These are phyloP conservation scores for Odontarrhena argentea DNA, from an alignment of 345 rosid species.

Conservation along the genomic window DNA sequence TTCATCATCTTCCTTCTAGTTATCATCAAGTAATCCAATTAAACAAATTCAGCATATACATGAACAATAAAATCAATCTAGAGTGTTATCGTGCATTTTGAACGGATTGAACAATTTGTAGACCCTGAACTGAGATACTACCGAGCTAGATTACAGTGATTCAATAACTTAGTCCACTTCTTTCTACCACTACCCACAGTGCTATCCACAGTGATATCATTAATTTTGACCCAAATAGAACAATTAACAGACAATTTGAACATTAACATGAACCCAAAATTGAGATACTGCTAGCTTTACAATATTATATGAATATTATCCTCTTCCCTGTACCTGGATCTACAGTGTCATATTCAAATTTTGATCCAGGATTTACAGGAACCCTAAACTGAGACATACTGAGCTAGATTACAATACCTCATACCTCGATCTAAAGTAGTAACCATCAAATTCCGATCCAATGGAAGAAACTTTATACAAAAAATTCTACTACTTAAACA, in stretches of 20 bases:
- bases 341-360: not conserved
- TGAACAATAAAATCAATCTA: too few species aligned
- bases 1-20: too few species aligned
- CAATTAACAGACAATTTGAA: not conserved
- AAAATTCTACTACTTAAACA: not conserved
- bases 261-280: not conserved
- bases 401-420: too few species aligned
- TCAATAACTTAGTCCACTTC: not conserved
- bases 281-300: not conserved
- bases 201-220: not conserved
- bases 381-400: too few species aligned
- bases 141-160: not conserved
- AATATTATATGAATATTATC: not conserved
- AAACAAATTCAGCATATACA: too few species aligned
- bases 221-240: not conserved
- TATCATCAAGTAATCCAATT: too few species aligned
- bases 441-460: not conserved
- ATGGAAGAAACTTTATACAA: not conserved
- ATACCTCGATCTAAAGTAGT: too few species aligned
- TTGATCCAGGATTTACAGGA: not conserved
- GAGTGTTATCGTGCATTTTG: too few species aligned
- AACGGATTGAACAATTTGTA: too few species aligned
- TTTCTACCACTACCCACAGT: not conserved
- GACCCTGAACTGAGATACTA: slow-evolving; percentile 1
- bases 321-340: not conserved